phyloP scores from a whole-genome alignment of 192 early-diverging fungal species.

The Backusella sp. region DNA sequence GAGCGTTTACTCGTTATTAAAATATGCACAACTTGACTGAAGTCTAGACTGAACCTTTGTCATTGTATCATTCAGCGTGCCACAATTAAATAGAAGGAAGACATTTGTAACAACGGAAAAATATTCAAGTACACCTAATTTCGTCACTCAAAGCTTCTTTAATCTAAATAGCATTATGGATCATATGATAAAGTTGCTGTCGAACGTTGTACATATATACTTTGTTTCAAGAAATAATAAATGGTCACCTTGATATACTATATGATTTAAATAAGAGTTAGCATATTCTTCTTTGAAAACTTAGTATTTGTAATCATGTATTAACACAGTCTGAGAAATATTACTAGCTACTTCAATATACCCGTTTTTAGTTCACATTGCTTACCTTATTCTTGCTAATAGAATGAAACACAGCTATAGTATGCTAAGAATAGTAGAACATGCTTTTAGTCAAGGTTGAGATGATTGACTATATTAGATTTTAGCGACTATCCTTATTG shows the following conservation, averaged over 20 bases:
- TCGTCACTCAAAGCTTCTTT: slow-evolving; percentile 1
- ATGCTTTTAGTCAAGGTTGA: background rate
- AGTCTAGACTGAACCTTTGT: background rate
- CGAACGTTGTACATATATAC: background rate
- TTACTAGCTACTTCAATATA: background rate
- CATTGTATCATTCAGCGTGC: background rate
- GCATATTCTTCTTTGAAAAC: background rate
- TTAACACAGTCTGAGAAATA: background rate
- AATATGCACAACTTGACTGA: background rate
- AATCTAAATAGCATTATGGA: background rate
- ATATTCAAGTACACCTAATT: background rate
- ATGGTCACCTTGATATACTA: background rate
- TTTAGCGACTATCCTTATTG: background rate
- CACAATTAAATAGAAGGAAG: background rate
- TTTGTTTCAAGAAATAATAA: background rate
- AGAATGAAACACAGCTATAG: background rate
- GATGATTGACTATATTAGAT: background rate
- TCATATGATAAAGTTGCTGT: background rate
- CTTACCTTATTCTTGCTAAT: background rate
- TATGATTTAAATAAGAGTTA: background rate
- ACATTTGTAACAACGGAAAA: background rate
- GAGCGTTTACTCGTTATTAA: background rate
- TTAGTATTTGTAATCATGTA: background rate
- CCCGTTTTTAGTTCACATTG: background rate
- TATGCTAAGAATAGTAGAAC: background rate